Conservation (phyloP, 2,329 filamentous ascomycete genomes). For the Pyrenochaeta sp. region DNA sequence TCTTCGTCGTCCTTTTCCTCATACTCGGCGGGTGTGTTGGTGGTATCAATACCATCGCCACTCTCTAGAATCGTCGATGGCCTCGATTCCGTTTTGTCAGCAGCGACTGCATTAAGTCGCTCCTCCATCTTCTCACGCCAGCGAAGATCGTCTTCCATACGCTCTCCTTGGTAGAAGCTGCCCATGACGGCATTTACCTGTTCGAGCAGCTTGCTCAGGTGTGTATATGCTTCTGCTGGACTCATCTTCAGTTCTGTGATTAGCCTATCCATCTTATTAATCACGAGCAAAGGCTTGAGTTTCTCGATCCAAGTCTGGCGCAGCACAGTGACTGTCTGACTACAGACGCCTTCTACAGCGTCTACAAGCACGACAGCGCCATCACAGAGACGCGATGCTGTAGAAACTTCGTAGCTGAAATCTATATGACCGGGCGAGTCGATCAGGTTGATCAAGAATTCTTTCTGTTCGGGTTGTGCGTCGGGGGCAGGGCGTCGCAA, state of each 20-base stretch:
- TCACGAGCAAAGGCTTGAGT: conserved; percentile 90
- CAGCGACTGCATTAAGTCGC: conserved; percentile 75
- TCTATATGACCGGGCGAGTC: conserved; percentile 98
- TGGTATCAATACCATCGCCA: conserved; percentile 60
- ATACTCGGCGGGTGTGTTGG: conserved; percentile 66
- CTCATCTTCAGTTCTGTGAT: conserved; percentile 96
- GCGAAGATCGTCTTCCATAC: conserved; percentile 97
- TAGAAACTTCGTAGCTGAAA: conserved; percentile 98
- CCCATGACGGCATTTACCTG: conserved; percentile 97
- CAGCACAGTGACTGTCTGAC: conserved; percentile 95
- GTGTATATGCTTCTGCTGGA: conserved; percentile 85
- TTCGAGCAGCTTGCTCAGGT: conserved; percentile 87
- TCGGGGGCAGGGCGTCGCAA: conserved; percentile 76
- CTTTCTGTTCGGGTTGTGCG: conserved; percentile 74
- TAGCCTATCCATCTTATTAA: conserved; percentile 98
- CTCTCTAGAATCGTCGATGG: conserved; percentile 60
- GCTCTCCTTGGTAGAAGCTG: conserved; percentile 96
- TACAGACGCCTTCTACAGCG: conserved; percentile 97
- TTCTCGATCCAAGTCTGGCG: conserved; percentile 96
- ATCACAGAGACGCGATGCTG: conserved; percentile 91
- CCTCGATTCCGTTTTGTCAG: conserved; percentile 67
- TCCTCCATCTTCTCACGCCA: conserved; percentile 96
- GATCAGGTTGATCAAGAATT: conserved; percentile 96
- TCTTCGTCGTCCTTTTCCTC: conserved; percentile 95
- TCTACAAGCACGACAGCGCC: conserved; percentile 94